A percentile compares a stretch with the other conserved stretches of the same genome.
Conservation (phyloP, 148 eudicot genomes). For the Diospyros kaki region DNA sequence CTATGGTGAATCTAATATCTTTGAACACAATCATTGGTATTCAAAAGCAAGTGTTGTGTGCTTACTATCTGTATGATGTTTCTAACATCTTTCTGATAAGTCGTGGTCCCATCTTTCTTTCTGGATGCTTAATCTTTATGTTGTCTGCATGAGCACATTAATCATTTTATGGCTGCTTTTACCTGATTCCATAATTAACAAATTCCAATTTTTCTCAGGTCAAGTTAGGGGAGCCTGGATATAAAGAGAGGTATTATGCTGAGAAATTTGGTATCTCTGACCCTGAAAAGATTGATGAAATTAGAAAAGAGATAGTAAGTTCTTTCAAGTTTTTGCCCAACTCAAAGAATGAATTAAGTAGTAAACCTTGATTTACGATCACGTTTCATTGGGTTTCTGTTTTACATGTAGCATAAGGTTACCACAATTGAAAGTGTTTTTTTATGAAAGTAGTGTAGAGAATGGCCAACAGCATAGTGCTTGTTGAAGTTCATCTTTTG, state of each 20-base stretch:
- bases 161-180: background rate
- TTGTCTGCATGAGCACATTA: background rate
- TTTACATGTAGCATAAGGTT: background rate
- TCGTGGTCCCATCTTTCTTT: background rate
- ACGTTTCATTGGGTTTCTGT: too few relatives aligned
- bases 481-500: slow-evolving; percentile 3
- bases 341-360: background rate
- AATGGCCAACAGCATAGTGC: background rate
- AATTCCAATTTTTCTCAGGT: slow-evolving; percentile 43
- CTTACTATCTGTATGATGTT: too few relatives aligned
- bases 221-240: slow-evolving; percentile 93
- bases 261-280: slow-evolving; percentile 76
- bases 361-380: background rate
- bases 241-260: slow-evolving; percentile 82
- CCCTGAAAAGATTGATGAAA: slow-evolving; percentile 55
- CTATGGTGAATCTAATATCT: too few relatives aligned
- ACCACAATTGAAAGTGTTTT: background rate
- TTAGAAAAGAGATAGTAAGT: slow-evolving; percentile 73
- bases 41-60: background rate
- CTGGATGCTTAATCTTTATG: background rate
- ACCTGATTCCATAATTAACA: background rate
- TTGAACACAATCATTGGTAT: background rate
- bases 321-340: slow-evolving; percentile 5
- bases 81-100: background rate
- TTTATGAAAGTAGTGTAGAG: background rate